These are phyloP conservation scores for Aureobasidium sp. DNA, from an alignment of 2,329 filamentous ascomycete species.

Conservation along the genomic window DNA sequence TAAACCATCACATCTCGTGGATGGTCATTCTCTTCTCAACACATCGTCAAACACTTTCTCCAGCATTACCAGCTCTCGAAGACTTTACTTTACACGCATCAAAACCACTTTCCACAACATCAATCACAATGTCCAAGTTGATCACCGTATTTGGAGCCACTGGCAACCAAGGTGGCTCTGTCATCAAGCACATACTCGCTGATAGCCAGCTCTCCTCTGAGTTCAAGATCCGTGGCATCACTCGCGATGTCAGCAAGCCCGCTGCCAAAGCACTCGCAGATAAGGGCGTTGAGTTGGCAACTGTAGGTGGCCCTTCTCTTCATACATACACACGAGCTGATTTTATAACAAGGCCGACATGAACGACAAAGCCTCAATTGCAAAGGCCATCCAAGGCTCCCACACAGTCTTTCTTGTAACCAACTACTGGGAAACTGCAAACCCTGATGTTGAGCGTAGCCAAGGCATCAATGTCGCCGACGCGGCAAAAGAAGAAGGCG, in stretches of 20 bases:
- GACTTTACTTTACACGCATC: neutral
- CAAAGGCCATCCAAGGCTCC: constrained; percentile 40
- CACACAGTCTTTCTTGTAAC: constrained; percentile 49
- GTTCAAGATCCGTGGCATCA: constrained; percentile 50
- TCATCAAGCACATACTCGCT: constrained; percentile 41
- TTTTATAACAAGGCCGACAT: constrained; percentile 39
- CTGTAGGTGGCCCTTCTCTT: neutral
- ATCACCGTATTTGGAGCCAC: constrained; percentile 53
- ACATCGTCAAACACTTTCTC: neutral
- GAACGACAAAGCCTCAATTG: constrained; percentile 40
- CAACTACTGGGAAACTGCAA: constrained; percentile 42
- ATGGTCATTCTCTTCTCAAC: neutral
- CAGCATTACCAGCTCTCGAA: neutral
- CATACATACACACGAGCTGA: neutral
- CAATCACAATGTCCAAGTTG: neutral
- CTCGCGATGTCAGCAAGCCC: constrained; percentile 42
- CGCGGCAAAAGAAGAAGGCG: constrained; percentile 24
- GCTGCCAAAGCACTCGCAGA: constrained; percentile 39
- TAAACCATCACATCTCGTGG: neutral
- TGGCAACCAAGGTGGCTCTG: constrained; percentile 53
- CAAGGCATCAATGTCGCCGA: constrained; percentile 33
- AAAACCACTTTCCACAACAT: neutral
- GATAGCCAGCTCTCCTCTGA: constrained; percentile 39
- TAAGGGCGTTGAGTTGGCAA: constrained; percentile 46
- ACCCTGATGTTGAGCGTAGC: constrained; percentile 27